A percentile compares a stretch with the other conserved stretches of the same genome.
Conservation (phyloP, 2,329 filamentous ascomycete species). For the Penicillium brevicompactum region DNA sequence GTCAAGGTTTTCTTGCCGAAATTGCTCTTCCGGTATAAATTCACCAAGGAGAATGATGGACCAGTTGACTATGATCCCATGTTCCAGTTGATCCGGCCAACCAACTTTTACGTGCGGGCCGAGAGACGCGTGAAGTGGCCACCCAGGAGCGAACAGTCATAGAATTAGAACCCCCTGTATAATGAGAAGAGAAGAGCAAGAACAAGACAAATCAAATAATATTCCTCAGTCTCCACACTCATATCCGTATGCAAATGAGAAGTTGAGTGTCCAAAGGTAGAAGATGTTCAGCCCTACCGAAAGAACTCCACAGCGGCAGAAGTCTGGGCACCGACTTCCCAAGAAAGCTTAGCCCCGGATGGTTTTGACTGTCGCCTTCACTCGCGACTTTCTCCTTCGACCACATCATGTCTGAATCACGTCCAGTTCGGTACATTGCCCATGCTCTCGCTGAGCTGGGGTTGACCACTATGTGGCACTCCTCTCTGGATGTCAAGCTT, state of each 20-base stretch:
- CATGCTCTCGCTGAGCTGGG: constrained; percentile 36
- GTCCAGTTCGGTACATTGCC: constrained; percentile 6
- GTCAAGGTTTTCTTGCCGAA: constrained; percentile 60
- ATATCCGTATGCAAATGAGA: no score
- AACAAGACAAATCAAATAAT: neutral
- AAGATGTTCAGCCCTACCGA: neutral
- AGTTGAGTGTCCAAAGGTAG: no score
- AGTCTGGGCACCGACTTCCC: neutral
- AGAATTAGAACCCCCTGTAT: neutral
- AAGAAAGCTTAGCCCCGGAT: constrained; percentile 7
- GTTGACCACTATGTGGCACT: constrained; percentile 40
- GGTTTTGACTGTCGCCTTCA: neutral
- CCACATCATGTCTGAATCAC: constrained; percentile 8
- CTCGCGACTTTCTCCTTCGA: neutral
- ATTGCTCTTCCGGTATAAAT: constrained; percentile 62
- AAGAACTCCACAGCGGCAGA: neutral
- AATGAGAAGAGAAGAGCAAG: neutral
- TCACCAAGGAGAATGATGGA: constrained; percentile 52
- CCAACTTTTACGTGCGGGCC: constrained; percentile 29
- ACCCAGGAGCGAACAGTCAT: constrained; percentile 11
- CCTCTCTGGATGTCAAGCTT: constrained; percentile 41
- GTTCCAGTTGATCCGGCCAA: constrained; percentile 31
- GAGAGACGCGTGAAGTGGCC: constrained; percentile 31
- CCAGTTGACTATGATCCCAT: constrained; percentile 45
- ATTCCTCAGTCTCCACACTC: no score